Base-by-base conservation (phyloP, 768 basidiomycete species). In the Tephrocybe sp. region DNA sequence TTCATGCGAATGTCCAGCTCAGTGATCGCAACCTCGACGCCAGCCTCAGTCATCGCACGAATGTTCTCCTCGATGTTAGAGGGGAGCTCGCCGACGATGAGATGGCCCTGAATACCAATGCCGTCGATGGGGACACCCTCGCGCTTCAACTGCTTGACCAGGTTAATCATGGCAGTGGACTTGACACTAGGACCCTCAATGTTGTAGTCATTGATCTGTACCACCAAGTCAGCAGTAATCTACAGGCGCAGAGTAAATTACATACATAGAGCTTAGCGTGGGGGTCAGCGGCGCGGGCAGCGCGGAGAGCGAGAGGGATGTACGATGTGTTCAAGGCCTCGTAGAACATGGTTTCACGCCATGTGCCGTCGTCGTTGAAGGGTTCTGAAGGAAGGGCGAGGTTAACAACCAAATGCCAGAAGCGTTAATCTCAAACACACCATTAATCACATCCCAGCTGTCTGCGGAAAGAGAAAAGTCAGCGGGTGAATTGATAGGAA, bases 1-100 rank as follows among this genome's bases (percentile, higher is more conserved):
- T 70, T 71, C 72, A 83, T 82, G 48, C 84, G 75, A 60, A 81
- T 83, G 60, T 87, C 84, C 39, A 87, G 73, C 60, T 85, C 84
- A 3, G 85, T 87, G 58, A 85, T 77, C 13, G 83, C 84, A 31
- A 85, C 79, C 59, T 86, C 84, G 42, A 87, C 68, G 4, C 84
- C 83, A 23, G 84, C 75, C 10, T 74, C 75, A 11, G 79, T 73
- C 61, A 86, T 78, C 44, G 73, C 68, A 56, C 76, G 61, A 51
- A 84, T 68, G 54, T 79, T 78, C 3, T 70, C 61, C 49, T 74
- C 67, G 43, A 86, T 63, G 14, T 65, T 64, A 2, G 71, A 65
- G 1, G 81, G 79, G 9, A 85, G 70, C 52, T 76, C 58, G 16
- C 82, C 83, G 31, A 84, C 76, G 57, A 82, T 78, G 56, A 84